phyloP scores from a whole-genome alignment of 2,329 filamentous ascomycete genomes.

The Trichoderma oligosporum region DNA sequence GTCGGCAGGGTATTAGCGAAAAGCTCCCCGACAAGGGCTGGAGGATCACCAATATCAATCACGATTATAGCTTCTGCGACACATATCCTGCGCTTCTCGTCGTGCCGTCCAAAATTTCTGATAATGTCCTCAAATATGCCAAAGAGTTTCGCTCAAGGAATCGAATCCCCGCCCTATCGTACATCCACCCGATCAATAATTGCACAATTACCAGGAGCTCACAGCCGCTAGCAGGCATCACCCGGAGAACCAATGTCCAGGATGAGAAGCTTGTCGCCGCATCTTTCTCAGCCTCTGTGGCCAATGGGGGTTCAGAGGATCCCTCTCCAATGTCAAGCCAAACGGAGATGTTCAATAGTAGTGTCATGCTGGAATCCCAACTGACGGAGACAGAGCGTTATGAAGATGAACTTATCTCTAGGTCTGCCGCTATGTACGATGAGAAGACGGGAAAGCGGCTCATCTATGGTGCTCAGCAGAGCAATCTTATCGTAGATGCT shows the following conservation, averaged over 20 bases:
- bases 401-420: constrained; percentile 63
- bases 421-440: constrained; percentile 44
- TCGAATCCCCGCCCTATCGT: constrained; percentile 84
- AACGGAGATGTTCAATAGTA: constrained; percentile 42
- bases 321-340: constrained; percentile 44
- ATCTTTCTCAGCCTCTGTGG: constrained; percentile 62
- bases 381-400: constrained; percentile 59
- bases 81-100: constrained; percentile 85
- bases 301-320: constrained; percentile 30
- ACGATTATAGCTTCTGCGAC: constrained; percentile 83
- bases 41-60: constrained; percentile 87
- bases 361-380: constrained; percentile 43
- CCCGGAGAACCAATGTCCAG: constrained; percentile 85
- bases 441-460: constrained; percentile 58
- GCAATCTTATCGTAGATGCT: constrained; percentile 93
- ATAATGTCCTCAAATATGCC: constrained; percentile 93
- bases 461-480: constrained; percentile 88
- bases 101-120: constrained; percentile 87
- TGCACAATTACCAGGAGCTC: constrained; percentile 95
- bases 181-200: constrained; percentile 94
- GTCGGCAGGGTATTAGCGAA: constrained; percentile 78
- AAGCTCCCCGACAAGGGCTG: constrained; percentile 76
- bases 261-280: constrained; percentile 91
- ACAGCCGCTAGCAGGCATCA: constrained; percentile 82
- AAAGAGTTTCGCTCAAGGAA: constrained; percentile 82